These are phyloP conservation scores for Nothomitra cinnamomea DNA, from an alignment of 2,329 filamentous ascomycete species.

Conservation along the genomic window DNA sequence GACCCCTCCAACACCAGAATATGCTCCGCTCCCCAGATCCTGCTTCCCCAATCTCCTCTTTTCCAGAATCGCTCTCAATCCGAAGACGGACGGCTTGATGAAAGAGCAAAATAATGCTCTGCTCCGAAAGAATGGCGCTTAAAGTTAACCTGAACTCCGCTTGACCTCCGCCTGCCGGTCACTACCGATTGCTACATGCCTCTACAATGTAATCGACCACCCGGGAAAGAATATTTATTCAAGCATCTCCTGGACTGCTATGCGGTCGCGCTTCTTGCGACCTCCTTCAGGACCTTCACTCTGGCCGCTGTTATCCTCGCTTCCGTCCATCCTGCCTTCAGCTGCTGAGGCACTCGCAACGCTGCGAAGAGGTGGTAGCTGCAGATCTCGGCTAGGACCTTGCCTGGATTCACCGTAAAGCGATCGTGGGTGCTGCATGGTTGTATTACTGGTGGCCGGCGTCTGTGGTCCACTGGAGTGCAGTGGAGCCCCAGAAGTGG, in stretches of 20 bases:
- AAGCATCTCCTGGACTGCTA: conserved; percentile 5
- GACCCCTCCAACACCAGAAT: neutral
- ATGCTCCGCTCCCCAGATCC: neutral
- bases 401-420: neutral
- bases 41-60: neutral
- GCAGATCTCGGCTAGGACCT: neutral
- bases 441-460: neutral
- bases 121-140: too few relatives aligned
- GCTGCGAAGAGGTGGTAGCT: conserved; percentile 4
- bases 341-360: neutral
- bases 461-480: neutral
- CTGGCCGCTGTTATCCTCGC: neutral
- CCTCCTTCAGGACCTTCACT: neutral
- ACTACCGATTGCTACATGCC: neutral
- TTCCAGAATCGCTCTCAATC: neutral
- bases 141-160: neutral
- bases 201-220: neutral
- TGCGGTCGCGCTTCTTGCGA: conserved; percentile 1
- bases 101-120: too few relatives aligned
- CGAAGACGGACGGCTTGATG: too few relatives aligned
- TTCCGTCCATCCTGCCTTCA: neutral
- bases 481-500: neutral
- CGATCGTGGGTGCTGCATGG: neutral
- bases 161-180: neutral
- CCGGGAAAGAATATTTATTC: neutral